Evolutionary conservation across 345 rosid genomes (phyloP), one percentile per base, ranked within the genome.

Genomic region (Anastatica hierochuntica): DNA sequence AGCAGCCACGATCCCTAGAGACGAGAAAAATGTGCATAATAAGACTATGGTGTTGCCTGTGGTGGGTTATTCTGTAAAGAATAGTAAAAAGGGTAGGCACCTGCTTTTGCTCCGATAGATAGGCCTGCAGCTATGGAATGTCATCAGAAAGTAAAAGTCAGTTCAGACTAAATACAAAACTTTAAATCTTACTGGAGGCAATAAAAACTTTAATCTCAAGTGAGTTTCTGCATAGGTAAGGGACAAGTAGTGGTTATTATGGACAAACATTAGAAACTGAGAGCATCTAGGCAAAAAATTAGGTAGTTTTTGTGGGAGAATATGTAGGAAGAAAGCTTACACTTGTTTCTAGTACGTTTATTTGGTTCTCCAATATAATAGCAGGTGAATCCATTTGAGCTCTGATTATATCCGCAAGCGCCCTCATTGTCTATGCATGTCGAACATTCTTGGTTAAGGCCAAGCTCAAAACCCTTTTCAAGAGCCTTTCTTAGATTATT

Each of bases 321-420:
- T n/a, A n/a, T n/a, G 30, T 24, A 37, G 10, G 40, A 56, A 56
- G 30, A 23, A 9, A 20, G 31, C 8, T 43, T 56, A 56, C 56
- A 29, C 41, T 23, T 26, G 3, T 10, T 5, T 30, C 31, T 39
- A 11, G 58, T 14, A 55, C 49, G 27, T 12, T 7, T 3, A 23
- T 70, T 35, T 0, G n/a, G n/a, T n/a, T n/a, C n/a, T n/a, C n/a
- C n/a, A n/a, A 11, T 1, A n/a, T 58, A 62, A 37, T 56, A 68
- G 26, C 79, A 75, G 30, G 34, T 3, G 14, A 75, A 75, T 5
- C 0, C 6, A 26, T 2, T 10, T 4, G 33, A 10, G 0, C 8
- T 53, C 2, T 3, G 0, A 31, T 59, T 11, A 30, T 41, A 59
- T 26, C 80, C 80, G 33, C 80, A 79, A 43, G 11, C 14, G 7